Evolutionary conservation across 108 stramenopile species (phyloP).

Genomic region (Cyclostephanos invisitatus): DNA sequence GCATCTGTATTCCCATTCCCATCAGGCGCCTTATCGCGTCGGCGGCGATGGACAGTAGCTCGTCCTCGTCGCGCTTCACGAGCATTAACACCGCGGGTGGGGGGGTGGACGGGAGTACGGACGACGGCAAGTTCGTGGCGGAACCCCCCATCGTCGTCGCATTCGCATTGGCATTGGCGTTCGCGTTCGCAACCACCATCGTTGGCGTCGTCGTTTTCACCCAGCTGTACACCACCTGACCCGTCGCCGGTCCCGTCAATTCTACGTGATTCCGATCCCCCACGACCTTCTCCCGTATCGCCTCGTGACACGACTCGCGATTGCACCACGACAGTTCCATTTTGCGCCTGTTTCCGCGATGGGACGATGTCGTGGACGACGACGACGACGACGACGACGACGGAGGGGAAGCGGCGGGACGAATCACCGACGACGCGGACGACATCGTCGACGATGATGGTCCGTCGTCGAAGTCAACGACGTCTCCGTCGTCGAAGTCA

Average conservation of each 20-base stretch:
- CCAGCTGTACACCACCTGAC: constrained; percentile 83
- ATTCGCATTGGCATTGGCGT: background rate
- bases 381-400: background rate
- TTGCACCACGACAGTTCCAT: constrained; percentile 81
- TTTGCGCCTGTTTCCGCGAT: constrained; percentile 31
- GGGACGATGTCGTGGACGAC: background rate
- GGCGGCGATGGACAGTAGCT: constrained; percentile 59
- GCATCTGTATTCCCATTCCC: constrained; percentile 50
- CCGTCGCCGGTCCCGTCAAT: constrained; percentile 78
- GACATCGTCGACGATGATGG: too few relatives aligned
- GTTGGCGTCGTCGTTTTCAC: constrained; percentile 15
- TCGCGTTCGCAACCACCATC: background rate
- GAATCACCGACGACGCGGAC: too few relatives aligned
- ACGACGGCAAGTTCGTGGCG: background rate
- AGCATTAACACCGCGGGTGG: constrained; percentile 68
- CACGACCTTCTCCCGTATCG: constrained; percentile 71
- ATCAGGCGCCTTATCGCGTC: constrained; percentile 61
- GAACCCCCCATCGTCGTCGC: background rate
- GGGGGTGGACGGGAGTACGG: constrained; percentile 4
- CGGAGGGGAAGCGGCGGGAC: too few relatives aligned
- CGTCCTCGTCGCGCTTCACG: constrained; percentile 67
- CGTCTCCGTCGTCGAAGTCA: too few relatives aligned
- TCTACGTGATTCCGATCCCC: constrained; percentile 76
- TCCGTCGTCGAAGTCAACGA: too few relatives aligned
- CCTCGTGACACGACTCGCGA: constrained; percentile 54